Evolutionary conservation across 768 basidiomycete genomes (phyloP).

Genomic region (Leccinum truebloodii): DNA sequence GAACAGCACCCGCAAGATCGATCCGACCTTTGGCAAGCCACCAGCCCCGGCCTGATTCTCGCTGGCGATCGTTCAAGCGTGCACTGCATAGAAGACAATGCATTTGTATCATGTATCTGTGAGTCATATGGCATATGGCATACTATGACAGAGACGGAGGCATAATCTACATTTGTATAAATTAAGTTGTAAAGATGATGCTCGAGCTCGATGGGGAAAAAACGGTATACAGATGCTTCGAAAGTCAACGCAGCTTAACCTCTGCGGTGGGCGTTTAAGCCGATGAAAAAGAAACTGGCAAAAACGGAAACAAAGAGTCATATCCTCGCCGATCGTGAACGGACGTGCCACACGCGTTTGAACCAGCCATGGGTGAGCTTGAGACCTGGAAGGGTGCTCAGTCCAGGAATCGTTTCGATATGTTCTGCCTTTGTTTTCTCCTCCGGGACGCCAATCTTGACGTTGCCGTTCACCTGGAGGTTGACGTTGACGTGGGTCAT

Average conservation of each 20-base stretch:
- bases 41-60: slow-evolving; percentile 2
- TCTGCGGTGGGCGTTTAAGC: slow-evolving; percentile 1
- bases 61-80: background rate
- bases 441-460: background rate
- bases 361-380: slow-evolving; percentile 32
- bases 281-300: background rate
- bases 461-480: background rate
- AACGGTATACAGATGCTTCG: background rate
- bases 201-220: background rate
- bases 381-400: slow-evolving; percentile 24
- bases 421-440: slow-evolving; percentile 21
- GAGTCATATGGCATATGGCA: slow-evolving; percentile 1
- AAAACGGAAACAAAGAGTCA: slow-evolving; percentile 7
- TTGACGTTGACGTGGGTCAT: slow-evolving; percentile 21
- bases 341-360: slow-evolving; percentile 37
- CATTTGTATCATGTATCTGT: slow-evolving; percentile 3
- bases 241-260: slow-evolving; percentile 15
- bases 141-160: background rate
- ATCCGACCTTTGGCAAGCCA: slow-evolving; percentile 48
- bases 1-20: slow-evolving; percentile 78
- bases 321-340: slow-evolving; percentile 23
- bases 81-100: slow-evolving; percentile 2
- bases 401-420: slow-evolving; percentile 22
- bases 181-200: slow-evolving; percentile 4
- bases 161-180: slow-evolving; percentile 8